Base-by-base conservation (phyloP, 148 eudicot species). In the Rhododendron mucronatum region DNA sequence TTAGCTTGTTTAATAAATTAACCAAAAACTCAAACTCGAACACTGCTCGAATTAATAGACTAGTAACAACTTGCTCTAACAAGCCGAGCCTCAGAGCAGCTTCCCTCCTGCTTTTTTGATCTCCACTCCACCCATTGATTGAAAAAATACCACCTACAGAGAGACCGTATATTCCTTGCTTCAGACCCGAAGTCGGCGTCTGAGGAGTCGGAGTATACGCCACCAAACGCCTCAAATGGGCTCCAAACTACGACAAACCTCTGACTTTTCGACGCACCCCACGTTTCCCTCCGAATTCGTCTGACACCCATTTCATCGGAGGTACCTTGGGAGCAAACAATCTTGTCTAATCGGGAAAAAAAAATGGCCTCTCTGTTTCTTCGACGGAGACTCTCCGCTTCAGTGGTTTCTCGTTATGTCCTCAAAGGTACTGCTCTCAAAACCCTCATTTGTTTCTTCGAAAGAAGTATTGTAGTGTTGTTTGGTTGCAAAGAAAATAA, bases 361-460 rank as follows among this genome's bases (percentile, higher is more conserved):
- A 86, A 85, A 79, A 94, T 94, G 96, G 89, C 78, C 45, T 89
- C 93, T 71, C 51, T 87, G 82, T 87, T 93, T 86, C 84, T 91
- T 76, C 92, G 91, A 73, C 91, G 95, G 83, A 88, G 91, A 82
- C 55, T 93, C 53, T 87, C 90, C 26, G 81, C 78, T 26, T 39
- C 51, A 20, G 53, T 37, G 73, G 65, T 71, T 50, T 85, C 79
- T 55, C 82, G 82, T 74, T 28, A 86, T 73, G 71, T 84, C 35
- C 63, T 89, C 50, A 12, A 71, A 18, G 92, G 91, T 91, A 86
- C 14, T 86, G 82, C 35, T 71, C 83, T 87, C 44, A 26, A 35
- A 50, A n/a, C 35, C 86, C 85, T 73, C 12, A 18, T 83, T 81
- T 59, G 61, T 81, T 48, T 4, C 67, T 48, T 83, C 53, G 21